A percentile compares a stretch with the other conserved stretches of the same genome.
phyloP scores from a whole-genome alignment of 441 rosid species.

The Sinapis alba region DNA sequence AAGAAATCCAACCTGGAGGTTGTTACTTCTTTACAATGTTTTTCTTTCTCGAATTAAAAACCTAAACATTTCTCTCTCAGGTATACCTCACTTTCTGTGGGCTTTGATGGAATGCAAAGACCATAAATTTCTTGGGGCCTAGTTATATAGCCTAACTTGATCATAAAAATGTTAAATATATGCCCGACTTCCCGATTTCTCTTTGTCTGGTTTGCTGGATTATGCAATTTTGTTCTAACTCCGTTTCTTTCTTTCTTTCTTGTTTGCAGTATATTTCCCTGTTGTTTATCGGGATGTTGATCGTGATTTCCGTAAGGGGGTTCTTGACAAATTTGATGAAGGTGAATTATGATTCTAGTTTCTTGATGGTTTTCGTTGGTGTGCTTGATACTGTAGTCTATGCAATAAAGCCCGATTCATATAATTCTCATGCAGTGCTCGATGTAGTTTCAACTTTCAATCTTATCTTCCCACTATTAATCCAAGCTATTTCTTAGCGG shows the following conservation, averaged over 20 bases:
- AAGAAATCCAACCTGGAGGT: background rate
- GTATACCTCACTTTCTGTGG: background rate
- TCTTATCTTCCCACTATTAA: background rate
- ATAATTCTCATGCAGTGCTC: background rate
- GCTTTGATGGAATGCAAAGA: background rate
- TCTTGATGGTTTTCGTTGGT: background rate
- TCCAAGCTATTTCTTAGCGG: background rate
- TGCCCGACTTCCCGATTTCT: background rate
- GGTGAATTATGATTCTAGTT: constrained; percentile 50
- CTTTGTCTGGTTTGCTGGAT: constrained; percentile 3
- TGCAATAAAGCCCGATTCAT: too few species aligned
- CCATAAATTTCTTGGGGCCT: background rate
- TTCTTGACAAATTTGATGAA: constrained; percentile 96
- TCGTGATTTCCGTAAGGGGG: constrained; percentile 94
- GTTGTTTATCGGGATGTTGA: constrained; percentile 91
- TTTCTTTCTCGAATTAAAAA: background rate
- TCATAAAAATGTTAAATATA: background rate
- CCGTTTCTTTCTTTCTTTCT: constrained; percentile 12
- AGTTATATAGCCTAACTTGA: background rate
- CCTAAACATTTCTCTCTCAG: background rate
- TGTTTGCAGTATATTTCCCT: constrained; percentile 85
- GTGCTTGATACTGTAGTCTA: background rate
- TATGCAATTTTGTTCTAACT: background rate
- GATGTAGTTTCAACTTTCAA: too few species aligned
- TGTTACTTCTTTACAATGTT: constrained; percentile 1